These are phyloP conservation scores for Raffaelea albimanens DNA, from an alignment of 2,329 filamentous ascomycete species.

Conservation along the genomic window DNA sequence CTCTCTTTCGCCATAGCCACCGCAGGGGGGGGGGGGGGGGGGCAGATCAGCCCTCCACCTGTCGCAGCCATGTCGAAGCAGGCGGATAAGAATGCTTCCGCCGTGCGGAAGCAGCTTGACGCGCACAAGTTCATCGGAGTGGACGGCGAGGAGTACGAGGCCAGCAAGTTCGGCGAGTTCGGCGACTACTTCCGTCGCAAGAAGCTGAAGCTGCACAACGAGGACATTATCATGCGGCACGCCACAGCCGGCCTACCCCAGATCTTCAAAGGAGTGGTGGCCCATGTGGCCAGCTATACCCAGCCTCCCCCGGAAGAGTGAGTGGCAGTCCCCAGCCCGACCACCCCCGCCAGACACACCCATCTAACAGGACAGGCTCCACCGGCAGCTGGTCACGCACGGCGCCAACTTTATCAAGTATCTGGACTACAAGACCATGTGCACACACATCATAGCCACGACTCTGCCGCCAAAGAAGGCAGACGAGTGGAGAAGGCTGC, in stretches of 20 bases:
- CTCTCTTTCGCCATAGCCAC: no score
- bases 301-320: conserved; percentile 80
- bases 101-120: conserved; percentile 52
- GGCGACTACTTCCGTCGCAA: conserved; percentile 88
- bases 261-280: conserved; percentile 86
- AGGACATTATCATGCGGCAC: conserved; percentile 72
- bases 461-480: conserved; percentile 86
- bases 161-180: conserved; percentile 81
- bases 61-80: conserved; percentile 45
- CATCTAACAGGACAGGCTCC: conserved; percentile 43
- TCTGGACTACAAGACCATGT: conserved; percentile 85
- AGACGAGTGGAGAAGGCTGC: conserved; percentile 77
- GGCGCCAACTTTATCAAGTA: conserved; percentile 96
- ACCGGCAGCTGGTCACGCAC: conserved; percentile 78
- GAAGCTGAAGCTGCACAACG: conserved; percentile 94
- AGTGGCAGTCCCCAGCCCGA: no score
- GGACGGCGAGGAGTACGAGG: conserved; percentile 82
- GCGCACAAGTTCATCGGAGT: conserved; percentile 68
- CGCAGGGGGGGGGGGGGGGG: no score
- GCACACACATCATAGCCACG: conserved; percentile 92
- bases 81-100: conserved; percentile 54
- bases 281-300: conserved; percentile 91
- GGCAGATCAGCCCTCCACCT: no score
- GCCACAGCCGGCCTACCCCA: conserved; percentile 60
- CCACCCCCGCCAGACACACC: no score